Evolutionary conservation across 768 basidiomycete species (phyloP), one percentile per base, ranked within the genome.

Genomic region (Tylopilus sp.): DNA sequence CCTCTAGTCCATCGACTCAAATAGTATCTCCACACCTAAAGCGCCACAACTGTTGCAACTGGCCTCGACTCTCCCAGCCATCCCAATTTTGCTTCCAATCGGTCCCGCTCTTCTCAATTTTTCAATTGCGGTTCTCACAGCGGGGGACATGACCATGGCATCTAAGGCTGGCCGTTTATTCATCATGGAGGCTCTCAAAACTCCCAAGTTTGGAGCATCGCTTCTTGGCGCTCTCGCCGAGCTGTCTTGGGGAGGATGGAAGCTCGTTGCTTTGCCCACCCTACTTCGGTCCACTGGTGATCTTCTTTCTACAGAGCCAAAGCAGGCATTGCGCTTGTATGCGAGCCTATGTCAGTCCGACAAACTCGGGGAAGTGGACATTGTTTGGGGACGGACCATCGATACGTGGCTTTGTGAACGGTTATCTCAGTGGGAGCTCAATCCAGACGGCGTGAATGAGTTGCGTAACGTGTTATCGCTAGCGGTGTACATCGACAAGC

Each of bases 211-310:
- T 52, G 80, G 78, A 1, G 55, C 82, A 3, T 74, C 76, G 26
- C 68, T 91, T 5, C 76, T 81, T 25, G 82, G 83, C 0, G 71
- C 78, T 5, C 76, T 91, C 7, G 76, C 83, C 2, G 83, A 85
- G 43, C 67, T 84, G 5, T 75, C 74, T 0, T 92, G 88, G 86
- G 80, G 81, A 18, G 90, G 88, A 3, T 91, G 88, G 88, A 88
- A 82, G 63, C 71, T 81, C 28, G 65, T 90, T 10, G 86, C 79
- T 13, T 62, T 85, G 2, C 85, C 88, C 2, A 66, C 75, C 12
- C 61, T 89, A n/a, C 58, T 82, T 13, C 80, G 79, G 57, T 70
- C 72, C 26, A 79, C 78, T 2, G 68, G 73, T 4, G 73, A 72
- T 42, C 60, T 83, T 20, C 59, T 83, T 13, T 71, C 79, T 23